Evolutionary conservation across 2,329 filamentous ascomycete genomes (phyloP).

Genomic region (Phoma sp.): DNA sequence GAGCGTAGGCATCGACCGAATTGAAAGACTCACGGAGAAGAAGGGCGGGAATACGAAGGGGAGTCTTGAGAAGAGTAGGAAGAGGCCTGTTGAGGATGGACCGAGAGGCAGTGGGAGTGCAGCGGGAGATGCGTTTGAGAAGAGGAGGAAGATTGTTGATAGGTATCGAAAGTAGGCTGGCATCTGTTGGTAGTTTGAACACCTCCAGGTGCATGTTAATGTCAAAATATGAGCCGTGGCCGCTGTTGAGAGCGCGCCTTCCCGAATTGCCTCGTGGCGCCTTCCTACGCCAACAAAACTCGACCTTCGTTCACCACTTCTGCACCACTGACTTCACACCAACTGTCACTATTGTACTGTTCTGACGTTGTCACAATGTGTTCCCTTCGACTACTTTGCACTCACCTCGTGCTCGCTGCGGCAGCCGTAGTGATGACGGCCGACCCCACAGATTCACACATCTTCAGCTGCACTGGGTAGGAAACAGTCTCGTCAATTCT

Average conservation of each 20-base stretch:
- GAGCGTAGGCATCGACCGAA: conserved; percentile 84
- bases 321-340: not conserved
- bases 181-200: not conserved
- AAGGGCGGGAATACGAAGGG: conserved; percentile 58
- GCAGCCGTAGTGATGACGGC: not conserved
- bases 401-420: not conserved
- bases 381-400: not conserved
- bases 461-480: conserved; percentile 22
- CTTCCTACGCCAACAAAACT: not conserved
- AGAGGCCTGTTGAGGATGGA: conserved; percentile 77
- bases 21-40: conserved; percentile 79
- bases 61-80: conserved; percentile 82
- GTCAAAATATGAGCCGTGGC: not conserved
- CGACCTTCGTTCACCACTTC: not conserved
- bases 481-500: not conserved
- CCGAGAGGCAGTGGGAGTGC: conserved; percentile 69
- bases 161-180: conserved; percentile 32
- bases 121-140: conserved; percentile 75
- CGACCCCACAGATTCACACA: not conserved
- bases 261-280: not conserved
- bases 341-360: not conserved
- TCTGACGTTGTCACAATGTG: not conserved
- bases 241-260: not conserved
- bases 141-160: conserved; percentile 48
- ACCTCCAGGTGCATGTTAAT: not conserved